A percentile compares a stretch with the other conserved stretches of the same genome.
These are phyloP conservation scores for Ganoderma lucidum DNA, from an alignment of 1,284 basidiomycete species.

Conservation along the genomic window DNA sequence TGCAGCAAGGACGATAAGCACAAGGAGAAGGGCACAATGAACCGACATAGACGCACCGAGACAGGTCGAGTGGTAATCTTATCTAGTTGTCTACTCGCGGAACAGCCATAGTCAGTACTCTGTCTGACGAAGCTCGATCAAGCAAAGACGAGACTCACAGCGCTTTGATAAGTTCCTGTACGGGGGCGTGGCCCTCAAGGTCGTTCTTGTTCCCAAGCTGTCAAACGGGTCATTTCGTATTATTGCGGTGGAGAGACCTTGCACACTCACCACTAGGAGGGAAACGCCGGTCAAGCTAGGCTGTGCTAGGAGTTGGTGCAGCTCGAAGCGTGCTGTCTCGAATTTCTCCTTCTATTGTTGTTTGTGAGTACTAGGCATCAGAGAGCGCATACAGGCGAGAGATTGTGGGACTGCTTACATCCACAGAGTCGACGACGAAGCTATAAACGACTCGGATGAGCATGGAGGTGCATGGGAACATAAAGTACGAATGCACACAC, in stretches of 20 bases:
- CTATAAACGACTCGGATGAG: conserved; percentile 48
- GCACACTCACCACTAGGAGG: conserved; percentile 79
- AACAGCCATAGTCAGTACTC: conserved; percentile 15
- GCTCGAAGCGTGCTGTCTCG: conserved; percentile 88
- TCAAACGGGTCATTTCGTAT: conserved; percentile 4
- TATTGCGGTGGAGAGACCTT: conserved; percentile 33
- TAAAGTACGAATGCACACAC: conserved; percentile 56
- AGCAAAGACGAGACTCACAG: conserved; percentile 61
- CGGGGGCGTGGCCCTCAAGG: conserved; percentile 78
- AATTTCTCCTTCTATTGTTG: conserved; percentile 75
- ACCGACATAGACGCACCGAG: conserved; percentile 65
- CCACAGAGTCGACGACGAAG: conserved; percentile 91
- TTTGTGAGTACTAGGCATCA: not conserved
- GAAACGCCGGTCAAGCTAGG: conserved; percentile 83
- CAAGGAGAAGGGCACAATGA: not conserved
- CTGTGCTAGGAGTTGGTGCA: conserved; percentile 86
- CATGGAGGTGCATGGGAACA: no score
- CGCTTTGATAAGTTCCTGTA: conserved; percentile 84
- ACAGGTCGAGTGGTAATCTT: conserved; percentile 87
- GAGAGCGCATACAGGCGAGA: not conserved
- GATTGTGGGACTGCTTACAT: conserved; percentile 58
- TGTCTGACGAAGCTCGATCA: conserved; percentile 7
- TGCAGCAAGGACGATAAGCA: conserved; percentile 41
- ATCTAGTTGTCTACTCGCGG: conserved; percentile 68
- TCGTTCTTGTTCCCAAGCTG: conserved; percentile 97